Percentiles rank a stretch among this genome's conserved stretches.
Conservation (phyloP, 2,329 filamentous ascomycete genomes). For the Nothopassalora personata region DNA sequence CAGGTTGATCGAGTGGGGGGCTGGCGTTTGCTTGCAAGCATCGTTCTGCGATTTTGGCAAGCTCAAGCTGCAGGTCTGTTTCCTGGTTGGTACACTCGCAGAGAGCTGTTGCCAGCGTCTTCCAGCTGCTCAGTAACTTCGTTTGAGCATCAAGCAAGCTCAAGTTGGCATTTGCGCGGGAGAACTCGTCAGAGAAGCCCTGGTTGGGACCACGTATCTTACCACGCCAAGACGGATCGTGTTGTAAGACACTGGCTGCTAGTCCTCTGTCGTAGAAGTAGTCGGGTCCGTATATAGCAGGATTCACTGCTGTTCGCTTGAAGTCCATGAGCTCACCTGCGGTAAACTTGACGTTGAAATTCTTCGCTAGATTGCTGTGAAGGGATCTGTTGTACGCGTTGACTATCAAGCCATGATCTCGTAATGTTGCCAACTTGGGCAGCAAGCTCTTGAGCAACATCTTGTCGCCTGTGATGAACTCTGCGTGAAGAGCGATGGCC, state of each 20-base stretch:
- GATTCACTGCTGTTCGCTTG: conserved; percentile 61
- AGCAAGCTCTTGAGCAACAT: conserved; percentile 66
- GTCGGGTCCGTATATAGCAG: conserved; percentile 55
- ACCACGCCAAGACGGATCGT: conserved; percentile 73
- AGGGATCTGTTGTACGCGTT: conserved; percentile 80
- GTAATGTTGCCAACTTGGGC: conserved; percentile 70
- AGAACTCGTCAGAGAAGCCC: conserved; percentile 78
- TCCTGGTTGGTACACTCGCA: conserved; percentile 55
- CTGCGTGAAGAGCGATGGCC: conserved; percentile 83
- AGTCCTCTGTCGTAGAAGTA: conserved; percentile 82
- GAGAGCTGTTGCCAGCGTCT: conserved; percentile 78
- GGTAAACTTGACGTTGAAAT: conserved; percentile 73
- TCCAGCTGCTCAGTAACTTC: conserved; percentile 81
- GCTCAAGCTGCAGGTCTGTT: conserved; percentile 58
- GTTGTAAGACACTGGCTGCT: conserved; percentile 68
- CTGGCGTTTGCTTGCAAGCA: conserved; percentile 74
- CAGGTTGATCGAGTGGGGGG: conserved; percentile 65
- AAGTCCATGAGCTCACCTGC: conserved; percentile 71
- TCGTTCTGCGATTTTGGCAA: conserved; percentile 68
- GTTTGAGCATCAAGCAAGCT: conserved; percentile 90
- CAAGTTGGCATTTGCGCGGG: conserved; percentile 81
- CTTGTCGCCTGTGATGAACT: conserved; percentile 67
- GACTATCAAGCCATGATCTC: conserved; percentile 72
- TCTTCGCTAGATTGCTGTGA: conserved; percentile 77
- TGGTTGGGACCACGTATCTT: conserved; percentile 44